These are phyloP conservation scores for Litchi chinensis DNA, from an alignment of 345 rosid species.

Conservation along the genomic window DNA sequence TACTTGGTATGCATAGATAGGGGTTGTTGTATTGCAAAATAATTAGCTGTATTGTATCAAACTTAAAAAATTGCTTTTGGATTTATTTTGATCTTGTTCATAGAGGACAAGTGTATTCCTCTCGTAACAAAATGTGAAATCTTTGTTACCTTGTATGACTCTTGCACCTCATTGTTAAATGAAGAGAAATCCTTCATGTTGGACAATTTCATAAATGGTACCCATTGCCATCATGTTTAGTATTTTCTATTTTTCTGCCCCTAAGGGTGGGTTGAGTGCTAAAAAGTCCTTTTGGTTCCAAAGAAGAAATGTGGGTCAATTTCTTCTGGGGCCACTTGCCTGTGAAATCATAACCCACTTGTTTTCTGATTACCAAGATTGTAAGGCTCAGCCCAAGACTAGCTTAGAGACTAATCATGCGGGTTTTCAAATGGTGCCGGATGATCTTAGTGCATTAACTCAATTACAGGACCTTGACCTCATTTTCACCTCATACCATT, in stretches of 20 bases:
- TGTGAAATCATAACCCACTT: neutral
- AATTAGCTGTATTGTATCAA: slow-evolving; percentile 1
- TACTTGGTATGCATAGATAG: slow-evolving; percentile 17
- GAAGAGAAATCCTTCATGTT: slow-evolving; percentile 15
- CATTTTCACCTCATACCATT: neutral
- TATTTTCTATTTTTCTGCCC: neutral
- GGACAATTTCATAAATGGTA: neutral
- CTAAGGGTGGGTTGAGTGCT: neutral
- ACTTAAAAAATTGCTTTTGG: neutral
- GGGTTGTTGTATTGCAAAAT: slow-evolving; percentile 19
- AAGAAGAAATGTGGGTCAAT: neutral
- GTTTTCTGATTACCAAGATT: neutral
- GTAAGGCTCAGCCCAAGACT: neutral
- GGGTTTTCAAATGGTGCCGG: neutral
- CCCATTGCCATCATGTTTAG: neutral
- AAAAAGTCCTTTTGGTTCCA: neutral
- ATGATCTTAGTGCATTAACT: neutral
- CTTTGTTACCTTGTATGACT: slow-evolving; percentile 1
- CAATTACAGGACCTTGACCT: neutral
- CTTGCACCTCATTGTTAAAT: neutral
- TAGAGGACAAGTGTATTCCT: slow-evolving; percentile 15
- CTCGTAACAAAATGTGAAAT: slow-evolving; percentile 14
- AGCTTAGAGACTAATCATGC: neutral
- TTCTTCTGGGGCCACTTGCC: neutral
- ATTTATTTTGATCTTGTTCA: slow-evolving; percentile 14